Evolutionary conservation across 2,329 filamentous ascomycete species (phyloP).

Genomic region (Cryphonectria naterciae): DNA sequence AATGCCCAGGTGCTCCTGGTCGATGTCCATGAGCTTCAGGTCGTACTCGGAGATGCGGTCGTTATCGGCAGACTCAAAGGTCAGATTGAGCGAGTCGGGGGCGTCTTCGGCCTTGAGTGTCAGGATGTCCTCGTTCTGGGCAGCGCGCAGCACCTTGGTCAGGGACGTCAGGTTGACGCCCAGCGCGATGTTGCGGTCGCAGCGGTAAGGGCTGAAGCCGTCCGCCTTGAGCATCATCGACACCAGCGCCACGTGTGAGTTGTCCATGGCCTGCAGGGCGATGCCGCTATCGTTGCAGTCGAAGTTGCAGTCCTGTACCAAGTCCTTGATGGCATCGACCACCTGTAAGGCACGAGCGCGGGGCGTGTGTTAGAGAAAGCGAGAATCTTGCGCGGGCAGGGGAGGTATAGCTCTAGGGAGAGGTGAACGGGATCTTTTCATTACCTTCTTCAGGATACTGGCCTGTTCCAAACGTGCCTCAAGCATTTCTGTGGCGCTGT

Average conservation of each 20-base stretch:
- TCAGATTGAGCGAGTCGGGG: constrained; percentile 91
- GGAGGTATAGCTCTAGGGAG: background rate
- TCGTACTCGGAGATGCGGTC: constrained; percentile 98
- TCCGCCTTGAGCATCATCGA: constrained; percentile 99
- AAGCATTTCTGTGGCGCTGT: constrained; percentile 66
- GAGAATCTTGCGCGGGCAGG: constrained; percentile 3
- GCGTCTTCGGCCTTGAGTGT: constrained; percentile 98
- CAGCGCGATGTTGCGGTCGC: constrained; percentile 97
- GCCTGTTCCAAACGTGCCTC: constrained; percentile 98
- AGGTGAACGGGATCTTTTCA: constrained; percentile 28
- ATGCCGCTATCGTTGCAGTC: constrained; percentile 99
- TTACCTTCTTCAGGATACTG: constrained; percentile 89
- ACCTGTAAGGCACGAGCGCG: constrained; percentile 60
- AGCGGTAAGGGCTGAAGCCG: constrained; percentile 91
- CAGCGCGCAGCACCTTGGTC: constrained; percentile 94
- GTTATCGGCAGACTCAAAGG: constrained; percentile 87
- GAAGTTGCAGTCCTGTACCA: constrained; percentile 99
- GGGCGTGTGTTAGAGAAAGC: constrained; percentile 29
- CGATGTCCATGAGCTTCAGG: constrained; percentile 99
- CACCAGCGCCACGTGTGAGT: constrained; percentile 97
- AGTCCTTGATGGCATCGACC: constrained; percentile 98
- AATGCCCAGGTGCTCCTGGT: constrained; percentile 98
- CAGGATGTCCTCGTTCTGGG: constrained; percentile 90
- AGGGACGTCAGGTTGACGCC: constrained; percentile 96
- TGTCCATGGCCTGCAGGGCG: constrained; percentile 99